Evolutionary conservation across 2,329 filamentous ascomycete species (phyloP).

Genomic region (Botrytis porri): DNA sequence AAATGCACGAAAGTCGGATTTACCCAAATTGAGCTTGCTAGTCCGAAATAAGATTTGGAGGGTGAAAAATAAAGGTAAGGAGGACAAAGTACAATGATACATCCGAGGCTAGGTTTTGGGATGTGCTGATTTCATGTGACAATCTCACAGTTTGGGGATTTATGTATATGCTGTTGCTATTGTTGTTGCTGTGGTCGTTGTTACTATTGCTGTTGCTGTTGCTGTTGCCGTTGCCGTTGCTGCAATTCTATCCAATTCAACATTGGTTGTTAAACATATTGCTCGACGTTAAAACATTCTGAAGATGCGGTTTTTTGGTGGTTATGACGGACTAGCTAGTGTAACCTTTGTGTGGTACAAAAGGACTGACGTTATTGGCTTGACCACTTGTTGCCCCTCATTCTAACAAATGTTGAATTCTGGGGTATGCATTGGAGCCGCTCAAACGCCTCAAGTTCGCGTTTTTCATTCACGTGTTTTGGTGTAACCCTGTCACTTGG

Average conservation of each 20-base stretch:
- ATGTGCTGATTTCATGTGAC: neutral
- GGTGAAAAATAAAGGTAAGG: neutral
- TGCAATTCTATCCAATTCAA: neutral
- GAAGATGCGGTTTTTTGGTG: neutral
- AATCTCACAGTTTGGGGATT: neutral
- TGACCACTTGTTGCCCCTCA: neutral
- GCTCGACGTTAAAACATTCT: neutral
- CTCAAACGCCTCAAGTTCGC: neutral
- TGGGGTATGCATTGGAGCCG: neutral
- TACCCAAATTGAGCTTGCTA: conserved; percentile 2
- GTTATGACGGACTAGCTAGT: neutral
- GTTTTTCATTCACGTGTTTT: neutral
- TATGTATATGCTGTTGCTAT: neutral
- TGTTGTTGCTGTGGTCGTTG: neutral
- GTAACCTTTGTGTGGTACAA: neutral
- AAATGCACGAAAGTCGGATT: conserved; percentile 4
- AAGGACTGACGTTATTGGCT: neutral
- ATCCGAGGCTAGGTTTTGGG: neutral
- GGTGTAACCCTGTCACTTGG: neutral
- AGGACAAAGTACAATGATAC: neutral
- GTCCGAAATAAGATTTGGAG: neutral
- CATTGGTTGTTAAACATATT: neutral
- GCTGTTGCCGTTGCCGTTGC: neutral
- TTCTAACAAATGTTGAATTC: neutral
- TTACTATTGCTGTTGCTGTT: neutral